These are phyloP conservation scores for Neonothopanus nambi DNA, from an alignment of 1,284 basidiomycete genomes.

Conservation along the genomic window DNA sequence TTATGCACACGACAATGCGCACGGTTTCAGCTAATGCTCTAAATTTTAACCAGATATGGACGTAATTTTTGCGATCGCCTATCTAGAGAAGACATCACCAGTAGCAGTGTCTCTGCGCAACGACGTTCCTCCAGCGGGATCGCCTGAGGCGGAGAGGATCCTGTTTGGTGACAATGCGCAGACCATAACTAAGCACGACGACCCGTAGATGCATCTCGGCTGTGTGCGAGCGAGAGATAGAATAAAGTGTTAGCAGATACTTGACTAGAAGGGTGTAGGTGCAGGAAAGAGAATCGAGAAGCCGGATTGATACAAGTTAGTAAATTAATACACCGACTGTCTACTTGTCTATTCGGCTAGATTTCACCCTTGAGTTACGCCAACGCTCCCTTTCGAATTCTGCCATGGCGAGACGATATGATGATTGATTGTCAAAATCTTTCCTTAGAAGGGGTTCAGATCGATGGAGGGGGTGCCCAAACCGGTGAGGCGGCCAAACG, in stretches of 20 bases:
- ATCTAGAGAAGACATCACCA: slow-evolving; percentile 57
- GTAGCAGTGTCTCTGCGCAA: slow-evolving; percentile 57
- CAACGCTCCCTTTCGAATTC: slow-evolving; percentile 46
- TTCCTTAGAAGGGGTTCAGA: slow-evolving; percentile 29
- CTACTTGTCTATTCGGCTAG: slow-evolving; percentile 2
- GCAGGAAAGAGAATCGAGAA: too few relatives aligned
- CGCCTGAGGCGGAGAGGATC: slow-evolving; percentile 54
- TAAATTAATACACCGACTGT: too few relatives aligned
- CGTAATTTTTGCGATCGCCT: slow-evolving; percentile 59
- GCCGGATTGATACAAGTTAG: too few relatives aligned
- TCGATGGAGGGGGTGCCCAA: slow-evolving; percentile 36
- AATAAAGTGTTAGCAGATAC: too few relatives aligned
- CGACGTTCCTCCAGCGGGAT: slow-evolving; percentile 53
- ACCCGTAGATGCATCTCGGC: too few relatives aligned
- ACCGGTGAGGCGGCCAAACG: slow-evolving; percentile 61
- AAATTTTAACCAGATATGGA: slow-evolving; percentile 56
- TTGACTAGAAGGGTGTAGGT: too few relatives aligned
- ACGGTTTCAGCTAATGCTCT: too few relatives aligned
- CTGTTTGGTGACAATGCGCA: slow-evolving; percentile 30
- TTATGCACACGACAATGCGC: too few relatives aligned
- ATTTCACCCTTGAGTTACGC: slow-evolving; percentile 44
- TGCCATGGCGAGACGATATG: slow-evolving; percentile 46
- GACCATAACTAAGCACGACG: too few relatives aligned
- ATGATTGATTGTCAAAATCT: slow-evolving; percentile 32
- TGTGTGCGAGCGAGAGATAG: too few relatives aligned